Percentiles rank a stretch among this genome's conserved stretches.
Evolutionary conservation across 140 eudicot genomes (phyloP).

Genomic region (Anethum foeniculum): DNA sequence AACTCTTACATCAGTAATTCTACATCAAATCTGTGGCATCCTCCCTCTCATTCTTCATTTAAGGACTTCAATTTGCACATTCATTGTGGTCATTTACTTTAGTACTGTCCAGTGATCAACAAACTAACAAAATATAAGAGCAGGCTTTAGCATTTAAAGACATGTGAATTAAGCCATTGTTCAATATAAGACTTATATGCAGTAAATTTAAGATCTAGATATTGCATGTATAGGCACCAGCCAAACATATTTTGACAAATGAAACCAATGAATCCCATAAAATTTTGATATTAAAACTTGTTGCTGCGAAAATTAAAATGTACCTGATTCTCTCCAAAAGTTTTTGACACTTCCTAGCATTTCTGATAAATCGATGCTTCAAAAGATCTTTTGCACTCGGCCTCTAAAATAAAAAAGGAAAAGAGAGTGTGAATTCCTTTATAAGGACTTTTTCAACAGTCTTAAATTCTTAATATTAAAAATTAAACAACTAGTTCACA

Average conservation of each 20-base stretch:
- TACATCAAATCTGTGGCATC: neutral
- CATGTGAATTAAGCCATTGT: neutral
- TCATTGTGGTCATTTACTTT: neutral
- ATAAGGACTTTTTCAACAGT: neutral
- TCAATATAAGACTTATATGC: neutral
- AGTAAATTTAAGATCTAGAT: neutral
- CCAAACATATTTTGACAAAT: neutral
- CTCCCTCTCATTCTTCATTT: neutral
- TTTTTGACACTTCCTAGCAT: constrained; percentile 69
- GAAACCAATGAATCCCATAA: neutral
- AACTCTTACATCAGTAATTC: neutral
- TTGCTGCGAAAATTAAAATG: neutral
- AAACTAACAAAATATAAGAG: neutral
- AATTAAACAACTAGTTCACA: neutral
- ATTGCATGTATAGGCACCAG: neutral
- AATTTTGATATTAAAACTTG: neutral
- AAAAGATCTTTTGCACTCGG: constrained; percentile 91
- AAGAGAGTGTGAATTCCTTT: neutral
- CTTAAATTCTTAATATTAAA: neutral
- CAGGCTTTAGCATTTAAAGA: constrained; percentile 4
- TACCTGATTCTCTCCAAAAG: constrained; percentile 91
- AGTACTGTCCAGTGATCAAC: neutral
- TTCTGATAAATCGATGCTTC: constrained; percentile 74
- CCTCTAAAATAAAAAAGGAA: constrained; percentile 39
- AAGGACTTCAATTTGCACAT: neutral